These are phyloP conservation scores for Entomophthora muscae DNA, from an alignment of 371 early-diverging fungal species.

Conservation along the genomic window DNA sequence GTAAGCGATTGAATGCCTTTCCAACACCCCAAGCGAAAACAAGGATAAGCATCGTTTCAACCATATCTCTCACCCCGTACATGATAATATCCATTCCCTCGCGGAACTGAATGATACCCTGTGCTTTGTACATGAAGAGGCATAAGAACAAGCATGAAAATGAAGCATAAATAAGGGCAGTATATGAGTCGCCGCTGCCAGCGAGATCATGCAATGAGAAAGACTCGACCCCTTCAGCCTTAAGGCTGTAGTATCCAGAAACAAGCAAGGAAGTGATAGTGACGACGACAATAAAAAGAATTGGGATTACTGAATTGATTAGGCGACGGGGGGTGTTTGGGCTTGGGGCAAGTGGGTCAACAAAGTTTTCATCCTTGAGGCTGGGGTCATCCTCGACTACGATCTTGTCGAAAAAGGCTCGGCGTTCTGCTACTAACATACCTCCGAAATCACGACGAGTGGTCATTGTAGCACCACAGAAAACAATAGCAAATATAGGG, in stretches of 20 bases:
- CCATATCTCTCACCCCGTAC: slow-evolving; percentile 9
- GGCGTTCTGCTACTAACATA: slow-evolving; percentile 8
- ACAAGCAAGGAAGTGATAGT: slow-evolving; percentile 5
- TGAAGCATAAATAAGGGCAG: slow-evolving; percentile 8
- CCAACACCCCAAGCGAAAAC: slow-evolving; percentile 9
- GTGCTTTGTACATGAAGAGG: slow-evolving; percentile 7
- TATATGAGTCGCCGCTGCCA: slow-evolving; percentile 9
- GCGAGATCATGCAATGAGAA: slow-evolving; percentile 3
- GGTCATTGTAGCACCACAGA: background rate
- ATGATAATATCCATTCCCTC: background rate
- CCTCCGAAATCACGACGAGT: slow-evolving; percentile 7
- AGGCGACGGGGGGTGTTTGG: background rate
- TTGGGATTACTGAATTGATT: slow-evolving; percentile 5
- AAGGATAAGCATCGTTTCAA: slow-evolving; percentile 8
- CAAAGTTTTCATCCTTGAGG: background rate
- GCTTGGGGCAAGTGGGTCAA: slow-evolving; percentile 2
- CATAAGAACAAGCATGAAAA: background rate
- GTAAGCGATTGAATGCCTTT: background rate
- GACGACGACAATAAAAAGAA: background rate
- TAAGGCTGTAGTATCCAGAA: slow-evolving; percentile 6
- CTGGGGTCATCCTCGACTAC: background rate
- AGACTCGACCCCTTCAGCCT: background rate
- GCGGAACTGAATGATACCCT: background rate
- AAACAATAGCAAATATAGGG: slow-evolving; percentile 8
- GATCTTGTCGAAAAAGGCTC: background rate